A percentile compares a stretch with the other conserved stretches of the same genome.
Conservation (phyloP, 208 protist genomes). For the Acanthamoeba castellanii region DNA sequence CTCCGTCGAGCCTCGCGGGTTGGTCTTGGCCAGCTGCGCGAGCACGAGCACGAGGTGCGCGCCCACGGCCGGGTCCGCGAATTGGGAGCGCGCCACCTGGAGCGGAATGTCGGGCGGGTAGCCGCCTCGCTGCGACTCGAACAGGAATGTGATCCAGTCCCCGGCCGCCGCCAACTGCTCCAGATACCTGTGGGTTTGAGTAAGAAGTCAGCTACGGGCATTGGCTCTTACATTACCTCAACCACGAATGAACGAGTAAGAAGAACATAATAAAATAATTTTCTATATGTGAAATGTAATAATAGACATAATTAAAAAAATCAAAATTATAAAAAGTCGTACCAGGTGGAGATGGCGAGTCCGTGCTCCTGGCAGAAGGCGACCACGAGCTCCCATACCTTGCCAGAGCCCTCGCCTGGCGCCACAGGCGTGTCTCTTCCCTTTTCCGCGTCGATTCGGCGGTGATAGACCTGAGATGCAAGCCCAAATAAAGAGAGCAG, state of each 20-base stretch:
- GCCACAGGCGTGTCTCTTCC: not conserved
- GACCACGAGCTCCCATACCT: conserved; percentile 31
- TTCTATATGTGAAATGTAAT: too few relatives aligned
- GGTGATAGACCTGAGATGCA: not conserved
- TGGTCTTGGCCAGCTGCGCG: conserved; percentile 42
- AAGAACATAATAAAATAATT: too few relatives aligned
- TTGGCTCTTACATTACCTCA: not conserved
- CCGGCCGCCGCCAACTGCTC: conserved; percentile 39
- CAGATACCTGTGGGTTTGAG: not conserved
- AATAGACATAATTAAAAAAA: too few relatives aligned
- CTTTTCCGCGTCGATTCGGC: not conserved
- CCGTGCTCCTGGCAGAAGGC: conserved; percentile 45
- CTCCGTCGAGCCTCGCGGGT: not conserved
- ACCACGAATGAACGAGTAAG: not conserved
- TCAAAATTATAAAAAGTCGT: too few relatives aligned
- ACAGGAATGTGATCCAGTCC: conserved; percentile 69
- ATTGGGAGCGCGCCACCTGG: not conserved
- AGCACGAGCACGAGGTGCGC: conserved; percentile 54
- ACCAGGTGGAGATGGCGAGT: conserved; percentile 4
- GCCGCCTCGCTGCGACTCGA: not conserved
- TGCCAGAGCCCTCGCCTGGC: not conserved
- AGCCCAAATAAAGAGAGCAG: not conserved
- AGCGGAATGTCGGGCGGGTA: conserved; percentile 46
- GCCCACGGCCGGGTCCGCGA: conserved; percentile 7
- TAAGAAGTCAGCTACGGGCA: not conserved